phyloP scores from a whole-genome alignment of 2,329 filamentous ascomycete species.

The Stagonosporopsis rhizophila region DNA sequence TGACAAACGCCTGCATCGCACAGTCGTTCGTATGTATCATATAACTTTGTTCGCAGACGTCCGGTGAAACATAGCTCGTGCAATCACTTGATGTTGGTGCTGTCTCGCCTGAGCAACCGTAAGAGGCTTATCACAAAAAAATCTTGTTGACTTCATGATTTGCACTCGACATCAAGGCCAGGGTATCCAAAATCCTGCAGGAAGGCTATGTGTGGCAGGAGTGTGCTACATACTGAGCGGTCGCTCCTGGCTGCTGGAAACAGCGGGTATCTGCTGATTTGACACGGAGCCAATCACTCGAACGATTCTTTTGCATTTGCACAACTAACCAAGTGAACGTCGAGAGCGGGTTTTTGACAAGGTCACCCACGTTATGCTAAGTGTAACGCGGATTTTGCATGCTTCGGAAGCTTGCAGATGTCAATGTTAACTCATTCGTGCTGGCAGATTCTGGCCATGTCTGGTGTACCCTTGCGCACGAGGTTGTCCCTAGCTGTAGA shows the following conservation, averaged over 20 bases:
- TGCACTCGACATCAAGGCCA: neutral
- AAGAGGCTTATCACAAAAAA: neutral
- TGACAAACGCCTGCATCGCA: constrained; percentile 24
- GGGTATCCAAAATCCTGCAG: neutral
- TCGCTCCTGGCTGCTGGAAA: neutral
- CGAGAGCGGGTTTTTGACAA: neutral
- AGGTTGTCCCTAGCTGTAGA: constrained; percentile 17
- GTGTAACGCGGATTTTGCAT: constrained; percentile 34
- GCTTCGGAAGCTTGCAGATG: constrained; percentile 40
- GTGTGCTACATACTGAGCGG: neutral
- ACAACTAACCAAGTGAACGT: neutral
- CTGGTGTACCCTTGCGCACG: constrained; percentile 14
- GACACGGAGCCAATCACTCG: neutral
- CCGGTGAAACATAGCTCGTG: constrained; percentile 31
- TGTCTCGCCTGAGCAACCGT: neutral
- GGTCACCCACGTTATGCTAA: constrained; percentile 43
- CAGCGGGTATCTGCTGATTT: neutral
- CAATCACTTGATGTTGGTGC: constrained; percentile 14
- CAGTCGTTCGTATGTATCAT: constrained; percentile 9
- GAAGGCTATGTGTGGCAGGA: neutral
- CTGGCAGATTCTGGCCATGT: constrained; percentile 24
- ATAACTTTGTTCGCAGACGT: constrained; percentile 27
- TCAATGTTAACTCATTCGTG: constrained; percentile 37
- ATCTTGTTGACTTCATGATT: neutral
- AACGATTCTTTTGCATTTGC: neutral